Conservation (phyloP, 495 filamentous ascomycete genomes). For the Penicillium bovifimosum region DNA sequence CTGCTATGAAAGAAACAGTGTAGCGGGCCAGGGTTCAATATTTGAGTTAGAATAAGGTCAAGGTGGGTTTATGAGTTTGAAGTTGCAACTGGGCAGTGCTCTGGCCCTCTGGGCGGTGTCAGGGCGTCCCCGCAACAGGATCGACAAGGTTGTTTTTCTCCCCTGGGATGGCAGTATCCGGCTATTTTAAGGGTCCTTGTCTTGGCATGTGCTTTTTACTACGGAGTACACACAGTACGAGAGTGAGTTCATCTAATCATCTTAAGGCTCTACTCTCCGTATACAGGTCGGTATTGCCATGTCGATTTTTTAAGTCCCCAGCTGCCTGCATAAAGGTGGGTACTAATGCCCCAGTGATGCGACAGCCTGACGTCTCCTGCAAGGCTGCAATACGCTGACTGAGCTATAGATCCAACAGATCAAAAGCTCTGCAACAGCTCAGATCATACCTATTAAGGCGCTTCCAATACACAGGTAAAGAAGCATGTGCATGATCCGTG, state of each 20-base stretch:
- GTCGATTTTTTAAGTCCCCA: not conserved
- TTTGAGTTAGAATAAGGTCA: not conserved
- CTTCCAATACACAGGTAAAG: not conserved
- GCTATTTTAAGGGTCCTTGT: conserved; percentile 1
- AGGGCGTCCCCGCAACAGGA: conserved; percentile 16
- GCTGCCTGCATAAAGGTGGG: conserved; percentile 11
- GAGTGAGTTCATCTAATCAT: not conserved
- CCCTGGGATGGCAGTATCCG: not conserved
- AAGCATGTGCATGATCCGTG: not conserved
- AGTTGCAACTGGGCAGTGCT: conserved; percentile 2
- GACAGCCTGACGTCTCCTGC: not conserved
- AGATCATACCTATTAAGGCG: not conserved
- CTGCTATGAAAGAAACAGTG: not conserved
- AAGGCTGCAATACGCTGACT: not conserved
- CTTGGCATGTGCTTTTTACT: not conserved
- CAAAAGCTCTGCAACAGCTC: not conserved
- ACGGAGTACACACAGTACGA: too few relatives aligned
- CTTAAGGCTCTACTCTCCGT: not conserved
- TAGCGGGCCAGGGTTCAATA: not conserved
- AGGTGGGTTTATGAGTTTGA: not conserved
- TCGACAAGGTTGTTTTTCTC: conserved; percentile 12
- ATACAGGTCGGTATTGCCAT: not conserved
- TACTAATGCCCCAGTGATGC: not conserved
- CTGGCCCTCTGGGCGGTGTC: conserved; percentile 23
- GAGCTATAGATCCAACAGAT: not conserved